Evolutionary conservation across 768 basidiomycete genomes (phyloP).

Genomic region (Cyclocybe cylindracea): DNA sequence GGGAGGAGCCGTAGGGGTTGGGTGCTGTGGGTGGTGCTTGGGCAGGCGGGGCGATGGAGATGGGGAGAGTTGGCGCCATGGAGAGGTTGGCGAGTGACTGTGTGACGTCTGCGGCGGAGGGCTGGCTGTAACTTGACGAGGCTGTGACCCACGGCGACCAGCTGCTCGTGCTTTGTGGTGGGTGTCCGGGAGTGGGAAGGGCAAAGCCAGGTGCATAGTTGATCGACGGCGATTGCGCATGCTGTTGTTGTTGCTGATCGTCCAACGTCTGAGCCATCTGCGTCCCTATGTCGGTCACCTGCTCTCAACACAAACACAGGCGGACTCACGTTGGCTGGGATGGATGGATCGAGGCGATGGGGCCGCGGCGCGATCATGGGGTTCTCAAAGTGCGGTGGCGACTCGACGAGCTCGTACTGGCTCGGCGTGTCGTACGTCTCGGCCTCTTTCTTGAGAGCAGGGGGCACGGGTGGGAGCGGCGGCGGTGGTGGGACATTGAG

Average conservation of each 20-base stretch:
- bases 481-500: slow-evolving; percentile 30
- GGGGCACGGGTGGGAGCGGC: slow-evolving; percentile 52
- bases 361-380: slow-evolving; percentile 69
- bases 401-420: slow-evolving; percentile 28
- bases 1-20: slow-evolving; percentile 43
- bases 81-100: slow-evolving; percentile 22
- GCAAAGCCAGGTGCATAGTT: slow-evolving; percentile 28
- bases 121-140: slow-evolving; percentile 15
- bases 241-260: slow-evolving; percentile 34
- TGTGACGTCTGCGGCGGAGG: slow-evolving; percentile 18
- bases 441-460: slow-evolving; percentile 29
- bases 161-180: slow-evolving; percentile 10
- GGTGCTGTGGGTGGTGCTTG: slow-evolving; percentile 39
- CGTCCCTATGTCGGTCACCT: neutral
- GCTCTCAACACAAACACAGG: neutral
- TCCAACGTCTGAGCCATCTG: slow-evolving; percentile 70
- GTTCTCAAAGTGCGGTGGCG: slow-evolving; percentile 52
- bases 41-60: slow-evolving; percentile 21
- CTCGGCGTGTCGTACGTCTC: slow-evolving; percentile 25
- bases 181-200: slow-evolving; percentile 13
- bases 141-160: slow-evolving; percentile 22
- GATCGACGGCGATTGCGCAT: slow-evolving; percentile 22
- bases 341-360: slow-evolving; percentile 57
- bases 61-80: slow-evolving; percentile 22
- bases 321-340: slow-evolving; percentile 63